Conservation (phyloP, 441 rosid genomes). For the Mallotus japonicus region DNA sequence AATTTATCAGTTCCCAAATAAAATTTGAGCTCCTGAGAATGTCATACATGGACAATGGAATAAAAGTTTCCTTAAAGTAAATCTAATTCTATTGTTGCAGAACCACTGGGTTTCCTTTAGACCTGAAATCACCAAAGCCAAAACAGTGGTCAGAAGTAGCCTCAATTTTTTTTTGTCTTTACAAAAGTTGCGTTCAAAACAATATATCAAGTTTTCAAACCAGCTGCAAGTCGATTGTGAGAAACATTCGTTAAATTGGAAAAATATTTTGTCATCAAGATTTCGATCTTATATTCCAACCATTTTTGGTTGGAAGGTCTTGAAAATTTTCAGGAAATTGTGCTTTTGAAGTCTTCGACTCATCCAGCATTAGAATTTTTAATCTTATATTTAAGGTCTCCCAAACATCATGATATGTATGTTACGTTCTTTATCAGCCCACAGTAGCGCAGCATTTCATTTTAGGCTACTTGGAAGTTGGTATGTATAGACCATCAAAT, state of each 20-base stretch:
- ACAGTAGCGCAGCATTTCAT: no score
- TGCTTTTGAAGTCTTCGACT: no score
- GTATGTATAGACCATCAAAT: no score
- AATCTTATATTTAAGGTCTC: no score
- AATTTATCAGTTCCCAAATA: not conserved
- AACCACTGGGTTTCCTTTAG: conserved; percentile 8
- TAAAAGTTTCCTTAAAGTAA: not conserved
- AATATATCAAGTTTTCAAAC: not conserved
- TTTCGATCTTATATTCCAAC: not conserved
- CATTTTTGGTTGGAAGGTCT: no score
- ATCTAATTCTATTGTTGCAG: not conserved
- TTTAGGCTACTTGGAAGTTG: no score
- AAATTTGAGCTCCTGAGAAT: not conserved
- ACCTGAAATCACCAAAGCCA: conserved; percentile 26
- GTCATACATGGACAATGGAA: not conserved
- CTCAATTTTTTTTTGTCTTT: not conserved
- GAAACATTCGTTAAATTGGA: not conserved
- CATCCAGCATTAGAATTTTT: no score
- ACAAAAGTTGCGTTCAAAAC: not conserved
- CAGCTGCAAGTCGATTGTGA: not conserved
- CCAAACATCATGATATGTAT: no score
- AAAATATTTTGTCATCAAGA: not conserved
- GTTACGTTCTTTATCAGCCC: no score
- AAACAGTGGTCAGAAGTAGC: not conserved
- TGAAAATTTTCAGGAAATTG: no score